Evolutionary conservation across 352 stramenopile genomes (phyloP).

Genomic region (Globisporangium cystogenes): DNA sequence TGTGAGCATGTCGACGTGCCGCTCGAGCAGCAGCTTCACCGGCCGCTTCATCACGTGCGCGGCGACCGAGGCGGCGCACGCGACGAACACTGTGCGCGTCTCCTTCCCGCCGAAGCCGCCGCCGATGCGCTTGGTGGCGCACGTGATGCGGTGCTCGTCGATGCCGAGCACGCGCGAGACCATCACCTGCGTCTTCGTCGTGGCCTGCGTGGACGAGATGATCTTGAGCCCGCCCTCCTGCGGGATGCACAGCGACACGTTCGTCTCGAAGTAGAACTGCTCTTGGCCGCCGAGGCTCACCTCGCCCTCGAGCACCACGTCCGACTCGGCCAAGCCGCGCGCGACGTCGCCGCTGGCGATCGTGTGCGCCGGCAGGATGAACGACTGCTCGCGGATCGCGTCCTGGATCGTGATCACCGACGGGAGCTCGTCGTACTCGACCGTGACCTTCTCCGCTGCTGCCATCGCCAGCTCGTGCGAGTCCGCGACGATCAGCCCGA

Average conservation of each 20-base stretch:
- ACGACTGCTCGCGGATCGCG: conserved; percentile 90
- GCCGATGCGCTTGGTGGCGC: conserved; percentile 92
- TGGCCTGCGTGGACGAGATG: conserved; percentile 92
- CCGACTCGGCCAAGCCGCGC: conserved; percentile 53
- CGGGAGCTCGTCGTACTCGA: conserved; percentile 87
- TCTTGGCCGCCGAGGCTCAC: conserved; percentile 91
- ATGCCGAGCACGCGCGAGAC: conserved; percentile 90
- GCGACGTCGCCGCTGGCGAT: conserved; percentile 85
- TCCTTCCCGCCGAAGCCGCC: conserved; percentile 97
- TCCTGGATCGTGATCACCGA: conserved; percentile 94
- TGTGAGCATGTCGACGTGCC: conserved; percentile 95
- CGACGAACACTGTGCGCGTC: conserved; percentile 89
- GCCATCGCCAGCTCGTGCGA: conserved; percentile 68
- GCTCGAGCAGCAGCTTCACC: conserved; percentile 89
- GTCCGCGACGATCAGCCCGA: conserved; percentile 83
- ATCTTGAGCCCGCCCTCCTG: conserved; percentile 90
- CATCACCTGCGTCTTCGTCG: conserved; percentile 90
- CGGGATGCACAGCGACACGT: conserved; percentile 74
- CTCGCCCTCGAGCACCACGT: conserved; percentile 82
- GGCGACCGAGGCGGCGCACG: conserved; percentile 88
- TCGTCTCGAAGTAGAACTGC: conserved; percentile 96
- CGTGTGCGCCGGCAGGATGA: conserved; percentile 78
- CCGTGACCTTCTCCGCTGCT: conserved; percentile 76
- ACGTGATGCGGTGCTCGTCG: conserved; percentile 87
- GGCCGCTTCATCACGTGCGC: conserved; percentile 85